Evolutionary conservation across 306 rosid species (phyloP).

Genomic region (Luffa acutangula): DNA sequence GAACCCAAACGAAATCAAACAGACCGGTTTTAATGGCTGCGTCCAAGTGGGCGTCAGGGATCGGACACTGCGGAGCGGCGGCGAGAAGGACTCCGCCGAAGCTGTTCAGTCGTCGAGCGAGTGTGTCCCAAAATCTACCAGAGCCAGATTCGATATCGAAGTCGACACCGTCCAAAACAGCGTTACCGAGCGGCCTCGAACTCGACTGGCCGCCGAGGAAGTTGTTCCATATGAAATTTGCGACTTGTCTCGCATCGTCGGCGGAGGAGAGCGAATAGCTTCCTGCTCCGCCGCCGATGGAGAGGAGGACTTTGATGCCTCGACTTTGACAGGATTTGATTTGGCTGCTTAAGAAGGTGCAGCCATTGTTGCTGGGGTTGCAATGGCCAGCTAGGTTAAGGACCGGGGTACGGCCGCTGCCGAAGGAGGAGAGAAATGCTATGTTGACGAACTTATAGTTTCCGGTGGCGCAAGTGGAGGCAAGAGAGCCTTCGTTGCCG

Average conservation of each 20-base stretch:
- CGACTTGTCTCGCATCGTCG: conserved; percentile 30
- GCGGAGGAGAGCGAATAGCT: conserved; percentile 38
- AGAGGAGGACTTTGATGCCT: conserved; percentile 50
- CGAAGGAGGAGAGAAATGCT: conserved; percentile 39
- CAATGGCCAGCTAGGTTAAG: conserved; percentile 43
- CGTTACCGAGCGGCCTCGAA: conserved; percentile 41
- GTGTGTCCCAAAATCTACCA: conserved; percentile 22
- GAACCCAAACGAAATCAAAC: conserved; percentile 65
- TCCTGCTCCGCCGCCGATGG: conserved; percentile 36
- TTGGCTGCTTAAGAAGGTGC: conserved; percentile 18
- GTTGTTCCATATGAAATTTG: conserved; percentile 42
- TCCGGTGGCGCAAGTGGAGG: conserved; percentile 36
- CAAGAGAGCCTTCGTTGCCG: conserved; percentile 28
- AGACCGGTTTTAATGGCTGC: conserved; percentile 35
- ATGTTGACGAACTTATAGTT: conserved; percentile 55
- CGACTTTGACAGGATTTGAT: conserved; percentile 33
- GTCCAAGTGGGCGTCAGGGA: conserved; percentile 33
- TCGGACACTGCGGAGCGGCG: conserved; percentile 56
- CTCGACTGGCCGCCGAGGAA: conserved; percentile 38
- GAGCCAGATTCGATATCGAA: conserved; percentile 42
- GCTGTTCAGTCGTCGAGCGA: conserved; percentile 22
- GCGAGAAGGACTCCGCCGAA: conserved; percentile 22
- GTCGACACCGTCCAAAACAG: conserved; percentile 44
- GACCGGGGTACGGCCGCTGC: conserved; percentile 29
- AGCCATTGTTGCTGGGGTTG: conserved; percentile 14